These are phyloP conservation scores for Inonotus obliquus DNA, from an alignment of 1,284 basidiomycete genomes.

Conservation along the genomic window DNA sequence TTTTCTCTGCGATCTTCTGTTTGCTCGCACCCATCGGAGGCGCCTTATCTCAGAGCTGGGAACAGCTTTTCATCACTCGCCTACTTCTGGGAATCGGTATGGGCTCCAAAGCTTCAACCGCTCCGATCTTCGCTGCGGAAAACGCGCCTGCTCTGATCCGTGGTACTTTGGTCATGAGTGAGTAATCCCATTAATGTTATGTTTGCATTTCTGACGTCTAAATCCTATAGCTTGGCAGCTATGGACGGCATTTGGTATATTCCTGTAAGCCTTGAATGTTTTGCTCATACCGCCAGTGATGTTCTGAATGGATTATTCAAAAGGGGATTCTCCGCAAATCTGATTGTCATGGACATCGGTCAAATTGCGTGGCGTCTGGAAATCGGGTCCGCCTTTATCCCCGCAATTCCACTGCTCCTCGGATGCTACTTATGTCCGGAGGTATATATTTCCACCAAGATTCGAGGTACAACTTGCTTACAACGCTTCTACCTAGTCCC, in stretches of 20 bases:
- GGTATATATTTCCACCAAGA: conserved; percentile 50
- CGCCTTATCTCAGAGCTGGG: conserved; percentile 34
- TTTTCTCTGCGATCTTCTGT: conserved; percentile 55
- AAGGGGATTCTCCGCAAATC: conserved; percentile 44
- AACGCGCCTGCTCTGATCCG: conserved; percentile 58
- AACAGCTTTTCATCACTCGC: conserved; percentile 40
- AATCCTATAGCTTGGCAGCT: conserved; percentile 5
- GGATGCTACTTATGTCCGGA: conserved; percentile 46
- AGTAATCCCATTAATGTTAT: conserved; percentile 32
- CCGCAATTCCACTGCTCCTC: conserved; percentile 44
- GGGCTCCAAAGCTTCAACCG: conserved; percentile 61
- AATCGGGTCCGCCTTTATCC: conserved; percentile 50
- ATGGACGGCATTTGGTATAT: conserved; percentile 61
- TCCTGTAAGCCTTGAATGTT: conserved; percentile 34
- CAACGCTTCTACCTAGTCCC: conserved; percentile 57
- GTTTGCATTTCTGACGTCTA: neutral
- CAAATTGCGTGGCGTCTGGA: conserved; percentile 55
- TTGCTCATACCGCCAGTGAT: neutral
- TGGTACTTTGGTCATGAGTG: conserved; percentile 30
- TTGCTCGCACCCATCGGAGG: conserved; percentile 56
- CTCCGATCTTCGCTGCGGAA: conserved; percentile 57
- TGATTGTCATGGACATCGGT: conserved; percentile 40
- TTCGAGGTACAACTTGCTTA: neutral
- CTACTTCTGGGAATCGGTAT: conserved; percentile 64
- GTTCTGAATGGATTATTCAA: neutral